Evolutionary conservation across 2,329 filamentous ascomycete species (phyloP), one percentile per base, ranked within the genome.

Genomic region (Cercospora zeae-maydis): DNA sequence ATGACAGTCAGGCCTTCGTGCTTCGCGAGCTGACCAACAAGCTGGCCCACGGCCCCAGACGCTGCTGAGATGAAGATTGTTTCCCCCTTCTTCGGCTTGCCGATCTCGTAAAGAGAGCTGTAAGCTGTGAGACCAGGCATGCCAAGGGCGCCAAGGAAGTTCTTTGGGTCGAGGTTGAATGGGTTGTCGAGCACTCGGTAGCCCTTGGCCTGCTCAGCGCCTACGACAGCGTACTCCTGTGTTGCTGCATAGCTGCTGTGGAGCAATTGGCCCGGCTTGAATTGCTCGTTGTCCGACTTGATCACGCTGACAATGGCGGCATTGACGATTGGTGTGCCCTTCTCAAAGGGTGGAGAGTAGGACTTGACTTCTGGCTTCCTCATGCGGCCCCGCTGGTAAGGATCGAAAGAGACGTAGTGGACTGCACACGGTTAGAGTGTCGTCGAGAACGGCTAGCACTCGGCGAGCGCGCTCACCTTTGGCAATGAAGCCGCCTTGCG

Each of bases 21-120:
- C 83, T 93, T 93, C 65, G 90, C 91, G 49, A 96, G 78, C 78
- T 95, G 91, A 5, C 91, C 91, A 19, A 95, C 91, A 7, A 95
- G 75, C 76, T 93, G 89, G 3, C 92, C 91, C 2, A 96, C 91
- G 1, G 90, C 91, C 31, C 92, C 91, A 3, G 88, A 88, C 0
- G 91, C 91, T 2, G 90, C 88, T 62, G 86, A 90, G 69, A 96
- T 83, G 76, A 93, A 92, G 72, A 96, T 91, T 39, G 89, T 93
- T 77, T 92, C 88, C 47, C 88, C 89, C 77, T 88, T 86, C 79
- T 89, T 86, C 24, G 90, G 89, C 78, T 88, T 81, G 4, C 88
- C 89, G 59, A 92, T 90, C 67, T 87, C 87, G 75, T 91, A 90
- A 69, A 92, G 84, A 0, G 85, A 89, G 4, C 84, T 86, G 78